Percentiles rank a stretch among this genome's conserved stretches.
These are phyloP conservation scores for Ophiostoma ips DNA, from an alignment of 2,329 filamentous ascomycete genomes.

Conservation along the genomic window DNA sequence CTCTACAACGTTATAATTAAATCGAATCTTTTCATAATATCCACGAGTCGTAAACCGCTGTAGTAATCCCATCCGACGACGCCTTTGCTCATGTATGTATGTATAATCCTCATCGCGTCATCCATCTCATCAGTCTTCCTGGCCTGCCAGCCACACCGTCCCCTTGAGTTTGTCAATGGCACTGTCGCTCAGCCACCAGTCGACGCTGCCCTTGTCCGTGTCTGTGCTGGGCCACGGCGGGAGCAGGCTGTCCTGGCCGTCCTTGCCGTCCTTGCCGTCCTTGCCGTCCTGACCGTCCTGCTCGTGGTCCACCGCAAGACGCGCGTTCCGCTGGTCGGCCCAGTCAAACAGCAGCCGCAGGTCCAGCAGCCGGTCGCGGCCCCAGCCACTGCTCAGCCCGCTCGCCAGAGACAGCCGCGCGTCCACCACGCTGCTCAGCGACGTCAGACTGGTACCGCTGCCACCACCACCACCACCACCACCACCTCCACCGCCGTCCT, in stretches of 20 bases:
- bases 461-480: too few species aligned
- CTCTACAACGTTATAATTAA: too few species aligned
- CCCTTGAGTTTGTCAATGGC: slow-evolving; percentile 42
- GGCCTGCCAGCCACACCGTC: slow-evolving; percentile 36
- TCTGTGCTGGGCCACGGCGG: background rate
- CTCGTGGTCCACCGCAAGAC: slow-evolving; percentile 4
- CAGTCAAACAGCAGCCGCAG: slow-evolving; percentile 42
- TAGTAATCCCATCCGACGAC: too few species aligned
- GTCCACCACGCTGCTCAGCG: slow-evolving; percentile 43
- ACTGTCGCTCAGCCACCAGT: slow-evolving; percentile 42
- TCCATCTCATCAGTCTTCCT: slow-evolving; percentile 14
- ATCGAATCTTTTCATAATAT: too few species aligned
- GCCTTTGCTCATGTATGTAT: too few species aligned
- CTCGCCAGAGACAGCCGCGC: slow-evolving; percentile 52
- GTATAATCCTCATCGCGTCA: too few species aligned
- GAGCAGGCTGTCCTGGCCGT: background rate
- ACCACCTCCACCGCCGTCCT: too few species aligned
- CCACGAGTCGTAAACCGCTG: too few species aligned
- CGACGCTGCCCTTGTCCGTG: slow-evolving; percentile 19
- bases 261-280: background rate
- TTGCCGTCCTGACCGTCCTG: slow-evolving; percentile 8
- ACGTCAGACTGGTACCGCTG: slow-evolving; percentile 25
- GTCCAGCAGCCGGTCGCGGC: slow-evolving; percentile 30
- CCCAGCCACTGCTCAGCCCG: slow-evolving; percentile 27
- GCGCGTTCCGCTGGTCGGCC: slow-evolving; percentile 28